Percentiles rank a stretch among this genome's conserved stretches.
phyloP scores from a whole-genome alignment of 495 filamentous ascomycete genomes.

The Xylaria longipes region DNA sequence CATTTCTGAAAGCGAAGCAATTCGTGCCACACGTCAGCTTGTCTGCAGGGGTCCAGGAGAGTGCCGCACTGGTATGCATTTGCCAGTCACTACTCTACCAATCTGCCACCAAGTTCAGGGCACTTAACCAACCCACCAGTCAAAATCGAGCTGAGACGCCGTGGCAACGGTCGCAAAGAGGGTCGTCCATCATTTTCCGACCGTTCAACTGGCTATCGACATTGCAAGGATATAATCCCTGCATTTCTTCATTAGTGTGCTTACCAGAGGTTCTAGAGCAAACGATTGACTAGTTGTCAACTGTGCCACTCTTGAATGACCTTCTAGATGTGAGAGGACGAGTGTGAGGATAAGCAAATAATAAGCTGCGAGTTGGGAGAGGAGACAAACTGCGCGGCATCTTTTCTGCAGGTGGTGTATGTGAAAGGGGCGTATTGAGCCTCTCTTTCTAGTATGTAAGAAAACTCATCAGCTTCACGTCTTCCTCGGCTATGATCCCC shows the following conservation, averaged over 20 bases:
- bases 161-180: slow-evolving; percentile 1
- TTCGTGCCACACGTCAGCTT: slow-evolving; percentile 9
- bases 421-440: neutral
- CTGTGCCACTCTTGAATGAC: neutral
- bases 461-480: slow-evolving; percentile 6
- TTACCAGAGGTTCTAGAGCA: neutral
- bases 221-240: slow-evolving; percentile 2
- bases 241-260: neutral
- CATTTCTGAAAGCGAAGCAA: slow-evolving; percentile 13
- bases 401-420: neutral
- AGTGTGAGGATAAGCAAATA: neutral
- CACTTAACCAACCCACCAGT: slow-evolving; percentile 10
- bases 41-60: slow-evolving; percentile 7
- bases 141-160: slow-evolving; percentile 5
- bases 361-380: neutral
- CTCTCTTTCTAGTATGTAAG: neutral
- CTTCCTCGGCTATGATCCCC: neutral
- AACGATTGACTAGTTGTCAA: slow-evolving; percentile 3
- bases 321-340: neutral
- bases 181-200: neutral
- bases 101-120: neutral
- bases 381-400: neutral
- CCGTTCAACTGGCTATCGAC: slow-evolving; percentile 5
- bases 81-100: neutral
- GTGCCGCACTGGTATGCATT: neutral